These are phyloP conservation scores for Physcomitrellopsis africana DNA, from an alignment of 225 moss, liverwort and hornwort species.

Conservation along the genomic window DNA sequence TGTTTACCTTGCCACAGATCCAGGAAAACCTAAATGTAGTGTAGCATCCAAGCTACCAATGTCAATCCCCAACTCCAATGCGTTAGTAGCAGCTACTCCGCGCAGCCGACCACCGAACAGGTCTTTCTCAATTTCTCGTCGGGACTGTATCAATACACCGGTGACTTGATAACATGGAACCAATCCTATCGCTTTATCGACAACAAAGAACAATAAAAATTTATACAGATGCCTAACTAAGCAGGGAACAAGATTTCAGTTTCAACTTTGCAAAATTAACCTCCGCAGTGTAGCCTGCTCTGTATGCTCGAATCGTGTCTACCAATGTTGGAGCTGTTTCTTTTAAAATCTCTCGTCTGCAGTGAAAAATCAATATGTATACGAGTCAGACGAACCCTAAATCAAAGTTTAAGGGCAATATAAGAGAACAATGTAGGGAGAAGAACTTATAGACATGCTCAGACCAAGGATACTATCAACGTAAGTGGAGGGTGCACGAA, in stretches of 20 bases:
- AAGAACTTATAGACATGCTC: neutral
- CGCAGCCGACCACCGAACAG: conserved; percentile 88
- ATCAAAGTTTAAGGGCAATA: neutral
- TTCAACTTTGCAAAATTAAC: conserved; percentile 42
- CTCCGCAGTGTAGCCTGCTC: conserved; percentile 91
- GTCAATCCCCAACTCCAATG: conserved; percentile 89
- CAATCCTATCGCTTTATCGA: neutral
- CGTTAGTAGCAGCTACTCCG: conserved; percentile 93
- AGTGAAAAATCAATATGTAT: neutral
- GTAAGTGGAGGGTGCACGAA: conserved; percentile 9
- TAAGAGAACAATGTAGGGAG: neutral
- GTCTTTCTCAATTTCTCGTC: conserved; percentile 84
- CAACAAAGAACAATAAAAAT: conserved; percentile 1
- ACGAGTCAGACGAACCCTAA: conserved; percentile 8
- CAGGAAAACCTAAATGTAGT: conserved; percentile 88
- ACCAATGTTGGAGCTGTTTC: conserved; percentile 80
- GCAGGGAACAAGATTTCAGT: conserved; percentile 20
- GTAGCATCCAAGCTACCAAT: conserved; percentile 95
- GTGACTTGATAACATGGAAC: conserved; percentile 18
- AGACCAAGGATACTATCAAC: conserved; percentile 6
- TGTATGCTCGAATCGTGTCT: conserved; percentile 78
- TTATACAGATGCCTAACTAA: neutral
- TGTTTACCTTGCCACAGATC: conserved; percentile 85
- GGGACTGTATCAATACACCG: conserved; percentile 60
- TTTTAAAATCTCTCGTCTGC: conserved; percentile 82